These are phyloP conservation scores for Candida buenavistaensis DNA, from an alignment of 1,139 yeast species.

Conservation along the genomic window DNA sequence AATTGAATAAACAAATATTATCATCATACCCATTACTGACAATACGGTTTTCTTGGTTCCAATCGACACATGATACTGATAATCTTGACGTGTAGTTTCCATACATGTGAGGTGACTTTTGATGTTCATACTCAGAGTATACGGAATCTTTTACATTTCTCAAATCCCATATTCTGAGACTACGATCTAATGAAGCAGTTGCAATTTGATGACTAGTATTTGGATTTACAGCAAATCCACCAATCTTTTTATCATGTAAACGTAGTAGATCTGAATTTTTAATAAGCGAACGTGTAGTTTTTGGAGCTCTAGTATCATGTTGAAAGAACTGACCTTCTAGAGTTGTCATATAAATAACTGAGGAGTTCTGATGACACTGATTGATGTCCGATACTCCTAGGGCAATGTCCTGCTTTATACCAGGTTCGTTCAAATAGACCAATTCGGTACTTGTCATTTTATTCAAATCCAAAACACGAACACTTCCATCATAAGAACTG, in stretches of 20 bases:
- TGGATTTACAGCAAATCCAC: slow-evolving; percentile 83
- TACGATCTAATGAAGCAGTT: slow-evolving; percentile 85
- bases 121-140: slow-evolving; percentile 39
- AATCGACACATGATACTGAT: slow-evolving; percentile 83
- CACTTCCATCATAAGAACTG: slow-evolving; percentile 84
- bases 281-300: slow-evolving; percentile 23
- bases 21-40: slow-evolving; percentile 96
- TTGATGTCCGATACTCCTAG: slow-evolving; percentile 67
- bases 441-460: slow-evolving; percentile 61
- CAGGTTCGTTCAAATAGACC: slow-evolving; percentile 51
- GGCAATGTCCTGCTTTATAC: slow-evolving; percentile 31
- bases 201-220: slow-evolving; percentile 58
- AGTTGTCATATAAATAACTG: slow-evolving; percentile 68
- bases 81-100: slow-evolving; percentile 72
- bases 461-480: slow-evolving; percentile 68
- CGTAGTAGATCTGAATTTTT: slow-evolving; percentile 42
- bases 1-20: slow-evolving; percentile 57
- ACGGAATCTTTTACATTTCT: slow-evolving; percentile 48
- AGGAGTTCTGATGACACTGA: slow-evolving; percentile 37
- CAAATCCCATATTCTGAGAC: slow-evolving; percentile 84
- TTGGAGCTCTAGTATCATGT: slow-evolving; percentile 61
- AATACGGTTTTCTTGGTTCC: slow-evolving; percentile 73
- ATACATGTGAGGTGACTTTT: slow-evolving; percentile 50
- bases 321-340: slow-evolving; percentile 74
- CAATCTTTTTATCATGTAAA: slow-evolving; percentile 86